These are phyloP conservation scores for Lathyrus oleraceus DNA, from an alignment of 306 rosid species.

Conservation along the genomic window DNA sequence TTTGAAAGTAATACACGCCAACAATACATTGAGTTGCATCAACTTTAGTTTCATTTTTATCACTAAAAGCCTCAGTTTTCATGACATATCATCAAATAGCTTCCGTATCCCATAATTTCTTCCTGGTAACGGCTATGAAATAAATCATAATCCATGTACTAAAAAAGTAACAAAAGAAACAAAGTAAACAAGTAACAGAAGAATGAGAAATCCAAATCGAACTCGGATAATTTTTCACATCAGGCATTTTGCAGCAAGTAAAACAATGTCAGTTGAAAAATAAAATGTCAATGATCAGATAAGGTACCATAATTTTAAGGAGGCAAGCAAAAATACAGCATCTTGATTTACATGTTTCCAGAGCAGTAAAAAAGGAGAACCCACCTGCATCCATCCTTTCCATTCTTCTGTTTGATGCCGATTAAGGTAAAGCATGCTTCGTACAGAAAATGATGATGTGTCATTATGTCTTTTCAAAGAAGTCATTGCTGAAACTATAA, in stretches of 20 bases:
- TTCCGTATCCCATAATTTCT: slow-evolving; percentile 16
- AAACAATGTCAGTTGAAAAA: slow-evolving; percentile 1
- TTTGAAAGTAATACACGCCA: slow-evolving; percentile 16
- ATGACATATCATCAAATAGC: slow-evolving; percentile 33
- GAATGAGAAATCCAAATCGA: slow-evolving; percentile 2
- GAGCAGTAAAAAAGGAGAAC: slow-evolving; percentile 39
- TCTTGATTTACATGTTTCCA: slow-evolving; percentile 22
- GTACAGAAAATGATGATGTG: slow-evolving; percentile 76
- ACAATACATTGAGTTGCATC: background rate
- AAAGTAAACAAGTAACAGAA: background rate
- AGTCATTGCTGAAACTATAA: slow-evolving; percentile 90
- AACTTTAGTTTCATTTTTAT: slow-evolving; percentile 24
- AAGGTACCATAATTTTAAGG: slow-evolving; percentile 6
- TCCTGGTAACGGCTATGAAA: slow-evolving; percentile 25
- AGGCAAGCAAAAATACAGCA: slow-evolving; percentile 19
- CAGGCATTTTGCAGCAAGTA: slow-evolving; percentile 14
- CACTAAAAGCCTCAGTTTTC: slow-evolving; percentile 28
- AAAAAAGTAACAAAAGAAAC: background rate
- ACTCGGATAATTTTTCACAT: slow-evolving; percentile 12
- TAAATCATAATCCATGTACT: slow-evolving; percentile 25
- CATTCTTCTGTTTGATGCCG: slow-evolving; percentile 99
- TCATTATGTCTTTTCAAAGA: slow-evolving; percentile 92
- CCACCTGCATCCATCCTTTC: slow-evolving; percentile 99
- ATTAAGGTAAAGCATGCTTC: slow-evolving; percentile 83
- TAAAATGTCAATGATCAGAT: slow-evolving; percentile 12